Conservation (phyloP, 163 green algal species). For the Scenedesmus sp. region DNA sequence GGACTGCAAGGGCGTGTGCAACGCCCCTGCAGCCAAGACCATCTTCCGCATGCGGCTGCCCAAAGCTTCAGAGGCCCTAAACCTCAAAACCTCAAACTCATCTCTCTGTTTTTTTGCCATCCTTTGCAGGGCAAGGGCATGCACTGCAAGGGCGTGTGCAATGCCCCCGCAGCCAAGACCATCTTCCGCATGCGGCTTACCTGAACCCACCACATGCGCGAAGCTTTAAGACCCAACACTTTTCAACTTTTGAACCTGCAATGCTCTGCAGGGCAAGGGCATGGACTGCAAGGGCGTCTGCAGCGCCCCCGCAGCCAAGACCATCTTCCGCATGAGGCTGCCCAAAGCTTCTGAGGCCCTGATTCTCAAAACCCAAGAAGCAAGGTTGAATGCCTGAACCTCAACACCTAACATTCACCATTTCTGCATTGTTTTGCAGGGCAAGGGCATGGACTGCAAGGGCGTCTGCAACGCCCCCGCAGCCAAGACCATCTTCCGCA, state of each 20-base stretch:
- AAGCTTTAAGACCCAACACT: too few relatives aligned
- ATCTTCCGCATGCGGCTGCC: constrained; percentile 52
- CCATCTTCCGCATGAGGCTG: constrained; percentile 46
- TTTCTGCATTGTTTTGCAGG: neutral
- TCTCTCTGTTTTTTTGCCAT: too few relatives aligned
- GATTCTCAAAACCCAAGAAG: too few relatives aligned
- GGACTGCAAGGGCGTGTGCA: constrained; percentile 52
- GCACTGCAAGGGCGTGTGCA: constrained; percentile 52
- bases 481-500: constrained; percentile 46
- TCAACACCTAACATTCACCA: too few relatives aligned
- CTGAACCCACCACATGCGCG: neutral
- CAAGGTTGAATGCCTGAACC: too few relatives aligned
- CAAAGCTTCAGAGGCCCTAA: neutral
- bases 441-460: constrained; percentile 50
- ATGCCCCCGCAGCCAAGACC: constrained; percentile 32
- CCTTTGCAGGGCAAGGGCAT: constrained; percentile 31
- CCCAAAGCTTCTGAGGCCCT: neutral
- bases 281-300: constrained; percentile 48
- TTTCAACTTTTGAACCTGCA: neutral
- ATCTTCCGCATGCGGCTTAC: constrained; percentile 48
- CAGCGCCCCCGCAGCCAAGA: constrained; percentile 29
- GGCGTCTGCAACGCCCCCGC: constrained; percentile 47
- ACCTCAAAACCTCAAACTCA: too few relatives aligned
- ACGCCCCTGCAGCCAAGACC: constrained; percentile 30
- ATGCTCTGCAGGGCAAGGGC: constrained; percentile 25